Conservation (phyloP, 352 stramenopile species). For the Phytophthora hybrid region DNA sequence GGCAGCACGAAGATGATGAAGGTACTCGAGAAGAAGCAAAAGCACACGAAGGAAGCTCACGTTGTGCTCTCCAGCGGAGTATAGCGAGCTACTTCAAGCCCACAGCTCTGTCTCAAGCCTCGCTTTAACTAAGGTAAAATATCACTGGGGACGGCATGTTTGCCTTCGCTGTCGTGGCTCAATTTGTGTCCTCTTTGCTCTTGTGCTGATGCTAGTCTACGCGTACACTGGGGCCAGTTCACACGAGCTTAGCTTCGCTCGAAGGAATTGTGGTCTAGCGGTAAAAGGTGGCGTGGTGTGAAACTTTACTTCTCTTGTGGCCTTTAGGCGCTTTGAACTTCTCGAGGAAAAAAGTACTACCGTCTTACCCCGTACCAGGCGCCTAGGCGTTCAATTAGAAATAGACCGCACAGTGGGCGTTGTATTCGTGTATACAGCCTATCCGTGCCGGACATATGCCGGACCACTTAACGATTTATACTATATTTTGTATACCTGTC, state of each 20-base stretch:
- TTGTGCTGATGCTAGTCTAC: neutral
- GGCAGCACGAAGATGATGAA: constrained; percentile 89
- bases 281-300: too few relatives aligned
- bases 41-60: constrained; percentile 82
- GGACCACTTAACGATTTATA: too few relatives aligned
- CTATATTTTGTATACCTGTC: too few relatives aligned
- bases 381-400: too few relatives aligned
- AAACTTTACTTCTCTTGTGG: too few relatives aligned
- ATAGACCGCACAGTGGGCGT: too few relatives aligned
- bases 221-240: neutral
- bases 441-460: too few relatives aligned
- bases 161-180: neutral
- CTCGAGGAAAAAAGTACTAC: constrained; percentile 10
- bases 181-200: constrained; percentile 6
- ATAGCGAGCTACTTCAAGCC: constrained; percentile 27
- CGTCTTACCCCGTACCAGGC: too few relatives aligned
- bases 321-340: neutral
- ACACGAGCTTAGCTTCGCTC: neutral
- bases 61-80: constrained; percentile 81
- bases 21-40: constrained; percentile 86
- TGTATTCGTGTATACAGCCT: too few relatives aligned
- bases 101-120: neutral
- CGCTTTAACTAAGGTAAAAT: constrained; percentile 19
- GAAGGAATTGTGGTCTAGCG: neutral
- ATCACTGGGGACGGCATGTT: neutral